These are phyloP conservation scores for Piper longum DNA, from an alignment of 164 flowering plant genomes.

Conservation along the genomic window DNA sequence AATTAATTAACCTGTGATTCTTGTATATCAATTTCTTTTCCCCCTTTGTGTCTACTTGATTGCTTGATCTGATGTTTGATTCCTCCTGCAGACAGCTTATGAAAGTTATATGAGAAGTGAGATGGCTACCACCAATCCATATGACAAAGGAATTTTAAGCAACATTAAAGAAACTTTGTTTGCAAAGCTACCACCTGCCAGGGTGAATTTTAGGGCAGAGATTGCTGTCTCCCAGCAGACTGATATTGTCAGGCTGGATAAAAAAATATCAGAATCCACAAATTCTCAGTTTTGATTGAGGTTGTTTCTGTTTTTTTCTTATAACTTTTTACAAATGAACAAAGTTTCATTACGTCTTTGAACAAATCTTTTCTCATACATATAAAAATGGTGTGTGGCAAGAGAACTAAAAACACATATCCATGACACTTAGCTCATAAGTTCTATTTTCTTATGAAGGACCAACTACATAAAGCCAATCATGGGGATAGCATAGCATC, in stretches of 20 bases:
- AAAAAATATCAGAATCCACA: not conserved
- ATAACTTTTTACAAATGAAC: not conserved
- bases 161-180: conserved; percentile 31
- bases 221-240: not conserved
- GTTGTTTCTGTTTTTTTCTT: not conserved
- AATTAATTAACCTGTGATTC: too few relatives aligned
- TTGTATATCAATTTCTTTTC: not conserved
- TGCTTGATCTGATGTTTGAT: not conserved
- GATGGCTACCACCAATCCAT: conserved; percentile 22
- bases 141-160: conserved; percentile 21
- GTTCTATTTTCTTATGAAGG: not conserved
- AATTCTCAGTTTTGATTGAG: not conserved
- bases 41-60: not conserved
- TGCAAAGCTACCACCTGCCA: conserved; percentile 17
- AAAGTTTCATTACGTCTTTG: not conserved
- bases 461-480: not conserved
- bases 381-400: not conserved
- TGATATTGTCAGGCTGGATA: not conserved
- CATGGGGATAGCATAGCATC: not conserved
- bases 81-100: conserved; percentile 29
- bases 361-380: not conserved
- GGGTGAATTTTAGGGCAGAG: conserved; percentile 33
- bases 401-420: not conserved
- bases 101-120: conserved; percentile 29
- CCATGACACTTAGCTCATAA: not conserved